phyloP scores from a whole-genome alignment of 495 filamentous ascomycete species.

The Neurospora terricola region DNA sequence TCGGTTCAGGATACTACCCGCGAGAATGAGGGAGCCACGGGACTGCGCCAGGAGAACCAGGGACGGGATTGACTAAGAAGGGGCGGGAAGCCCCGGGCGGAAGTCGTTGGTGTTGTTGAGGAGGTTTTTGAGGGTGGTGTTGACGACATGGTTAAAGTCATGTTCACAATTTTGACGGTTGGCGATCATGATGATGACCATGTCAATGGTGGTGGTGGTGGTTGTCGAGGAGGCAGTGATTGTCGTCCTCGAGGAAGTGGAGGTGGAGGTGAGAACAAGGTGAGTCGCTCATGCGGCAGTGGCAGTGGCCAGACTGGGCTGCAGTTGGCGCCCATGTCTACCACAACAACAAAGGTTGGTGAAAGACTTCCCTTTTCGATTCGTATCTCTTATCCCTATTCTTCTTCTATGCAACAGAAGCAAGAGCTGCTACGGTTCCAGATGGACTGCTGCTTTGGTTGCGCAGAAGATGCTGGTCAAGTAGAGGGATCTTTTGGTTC shows the following conservation, averaged over 20 bases:
- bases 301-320: background rate
- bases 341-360: background rate
- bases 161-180: background rate
- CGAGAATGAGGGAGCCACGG: conserved; percentile 13
- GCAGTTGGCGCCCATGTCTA: background rate
- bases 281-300: background rate
- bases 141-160: background rate
- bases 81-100: conserved; percentile 29
- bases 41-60: conserved; percentile 19
- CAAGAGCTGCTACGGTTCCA: background rate
- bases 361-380: background rate
- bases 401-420: background rate
- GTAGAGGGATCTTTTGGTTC: background rate
- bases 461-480: background rate
- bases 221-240: no score
- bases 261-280: background rate
- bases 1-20: background rate
- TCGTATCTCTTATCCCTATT: background rate
- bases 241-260: background rate
- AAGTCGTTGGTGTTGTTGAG: background rate
- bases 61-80: conserved; percentile 31
- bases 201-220: background rate
- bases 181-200: background rate
- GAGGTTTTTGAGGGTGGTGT: background rate
- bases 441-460: background rate